These are phyloP conservation scores for Aurifilum marmelostoma DNA, from an alignment of 2,329 filamentous ascomycete genomes.

Conservation along the genomic window DNA sequence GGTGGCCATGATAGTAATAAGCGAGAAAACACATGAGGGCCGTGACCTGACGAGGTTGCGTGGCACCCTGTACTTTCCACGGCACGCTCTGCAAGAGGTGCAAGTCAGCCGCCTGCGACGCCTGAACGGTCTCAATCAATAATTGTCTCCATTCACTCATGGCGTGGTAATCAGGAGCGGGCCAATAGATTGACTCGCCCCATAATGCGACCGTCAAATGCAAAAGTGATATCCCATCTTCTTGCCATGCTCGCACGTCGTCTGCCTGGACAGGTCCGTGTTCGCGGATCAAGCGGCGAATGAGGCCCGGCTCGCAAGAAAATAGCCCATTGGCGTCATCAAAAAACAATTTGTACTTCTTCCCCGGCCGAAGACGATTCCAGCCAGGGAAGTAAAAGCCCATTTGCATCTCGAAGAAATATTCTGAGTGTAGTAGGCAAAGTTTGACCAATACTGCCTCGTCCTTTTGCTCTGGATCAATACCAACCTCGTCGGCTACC, in stretches of 20 bases:
- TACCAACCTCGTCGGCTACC: neutral
- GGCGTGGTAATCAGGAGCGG: fast-evolving
- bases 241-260: neutral
- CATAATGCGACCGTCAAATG: neutral
- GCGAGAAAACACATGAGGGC: neutral
- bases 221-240: constrained; percentile 4
- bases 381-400: neutral
- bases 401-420: neutral
- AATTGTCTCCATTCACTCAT: neutral
- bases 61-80: neutral
- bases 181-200: too few relatives aligned
- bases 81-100: neutral
- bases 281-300: neutral
- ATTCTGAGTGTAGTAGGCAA: too few relatives aligned
- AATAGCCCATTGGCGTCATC: neutral
- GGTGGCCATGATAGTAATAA: too few relatives aligned
- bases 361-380: neutral
- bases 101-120: neutral
- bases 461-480: too few relatives aligned
- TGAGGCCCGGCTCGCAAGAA: fast-evolving
- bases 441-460: too few relatives aligned
- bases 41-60: neutral
- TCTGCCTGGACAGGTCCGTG: neutral
- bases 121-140: neutral
- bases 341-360: neutral